A percentile compares a stretch with the other conserved stretches of the same genome.
phyloP scores from a whole-genome alignment of 768 basidiomycete genomes.

The Phallus indusiatus region DNA sequence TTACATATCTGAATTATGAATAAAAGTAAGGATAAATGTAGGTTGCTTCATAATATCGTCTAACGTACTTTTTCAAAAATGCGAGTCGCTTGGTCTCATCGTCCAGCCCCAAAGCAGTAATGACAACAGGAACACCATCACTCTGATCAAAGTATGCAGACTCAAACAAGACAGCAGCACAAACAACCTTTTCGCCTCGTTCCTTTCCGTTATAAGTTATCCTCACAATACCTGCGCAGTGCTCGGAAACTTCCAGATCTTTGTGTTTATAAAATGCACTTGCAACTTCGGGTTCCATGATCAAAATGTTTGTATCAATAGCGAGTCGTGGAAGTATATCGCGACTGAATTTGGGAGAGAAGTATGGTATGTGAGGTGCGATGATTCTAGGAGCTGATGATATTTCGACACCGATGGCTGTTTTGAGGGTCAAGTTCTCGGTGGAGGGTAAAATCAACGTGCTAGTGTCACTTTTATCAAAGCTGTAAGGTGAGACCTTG shows the following conservation, averaged over 20 bases:
- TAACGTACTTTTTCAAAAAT: constrained; percentile 38
- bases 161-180: constrained; percentile 45
- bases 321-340: constrained; percentile 41
- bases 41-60: background rate
- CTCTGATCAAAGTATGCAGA: constrained; percentile 34
- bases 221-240: constrained; percentile 42
- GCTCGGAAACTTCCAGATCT: constrained; percentile 40
- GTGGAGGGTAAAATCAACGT: constrained; percentile 39
- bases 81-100: constrained; percentile 34
- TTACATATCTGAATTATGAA: constrained; percentile 32
- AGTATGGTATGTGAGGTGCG: constrained; percentile 47
- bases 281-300: constrained; percentile 37
- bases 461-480: constrained; percentile 13
- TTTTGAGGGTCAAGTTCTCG: constrained; percentile 38
- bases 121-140: constrained; percentile 35
- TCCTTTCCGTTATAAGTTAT: constrained; percentile 25
- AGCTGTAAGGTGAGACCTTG: background rate
- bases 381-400: constrained; percentile 52
- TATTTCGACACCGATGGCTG: constrained; percentile 47
- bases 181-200: constrained; percentile 33
- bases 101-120: constrained; percentile 37
- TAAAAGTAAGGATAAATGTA: background rate
- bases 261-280: constrained; percentile 36
- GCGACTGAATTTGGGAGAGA: constrained; percentile 46
- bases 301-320: constrained; percentile 32